These are phyloP conservation scores for Xylaria sp. DNA, from an alignment of 2,329 filamentous ascomycete species.

Conservation along the genomic window DNA sequence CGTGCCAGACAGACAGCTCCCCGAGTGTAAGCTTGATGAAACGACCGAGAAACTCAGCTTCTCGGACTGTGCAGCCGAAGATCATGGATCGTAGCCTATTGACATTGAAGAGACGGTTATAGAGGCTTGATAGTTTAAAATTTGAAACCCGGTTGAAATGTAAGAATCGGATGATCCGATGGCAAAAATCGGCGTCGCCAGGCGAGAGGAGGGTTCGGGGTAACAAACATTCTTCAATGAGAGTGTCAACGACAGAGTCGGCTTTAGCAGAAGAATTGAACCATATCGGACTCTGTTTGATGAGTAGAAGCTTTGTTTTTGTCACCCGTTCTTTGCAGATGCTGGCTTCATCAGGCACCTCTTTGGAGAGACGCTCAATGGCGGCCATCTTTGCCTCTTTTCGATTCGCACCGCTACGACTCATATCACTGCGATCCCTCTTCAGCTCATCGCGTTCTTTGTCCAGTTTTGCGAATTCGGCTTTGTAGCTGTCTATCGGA, in stretches of 20 bases:
- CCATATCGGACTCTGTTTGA: slow-evolving; percentile 76
- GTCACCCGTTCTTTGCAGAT: slow-evolving; percentile 74
- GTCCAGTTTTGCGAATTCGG: slow-evolving; percentile 76
- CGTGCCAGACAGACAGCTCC: slow-evolving; percentile 87
- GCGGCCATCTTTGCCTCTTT: slow-evolving; percentile 78
- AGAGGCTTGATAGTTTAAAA: slow-evolving; percentile 86
- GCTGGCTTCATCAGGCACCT: slow-evolving; percentile 78
- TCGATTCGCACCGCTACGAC: slow-evolving; percentile 70
- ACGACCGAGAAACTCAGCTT: slow-evolving; percentile 91
- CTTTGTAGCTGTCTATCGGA: slow-evolving; percentile 80
- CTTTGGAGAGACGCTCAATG: slow-evolving; percentile 74
- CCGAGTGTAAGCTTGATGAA: slow-evolving; percentile 86
- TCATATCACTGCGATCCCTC: slow-evolving; percentile 78
- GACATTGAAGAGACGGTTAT: slow-evolving; percentile 85
- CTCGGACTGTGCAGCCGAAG: slow-evolving; percentile 88
- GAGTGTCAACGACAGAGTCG: slow-evolving; percentile 75
- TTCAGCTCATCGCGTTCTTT: slow-evolving; percentile 74
- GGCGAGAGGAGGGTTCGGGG: slow-evolving; percentile 86
- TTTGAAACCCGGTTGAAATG: slow-evolving; percentile 86
- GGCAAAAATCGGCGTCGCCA: slow-evolving; percentile 88
- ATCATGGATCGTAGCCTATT: slow-evolving; percentile 85
- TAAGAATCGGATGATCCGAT: slow-evolving; percentile 86
- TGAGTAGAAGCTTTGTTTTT: slow-evolving; percentile 75
- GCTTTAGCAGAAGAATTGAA: slow-evolving; percentile 75
- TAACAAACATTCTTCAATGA: slow-evolving; percentile 93